Base-by-base conservation (phyloP, 1,284 basidiomycete species). In the Volvariella volvacea region DNA sequence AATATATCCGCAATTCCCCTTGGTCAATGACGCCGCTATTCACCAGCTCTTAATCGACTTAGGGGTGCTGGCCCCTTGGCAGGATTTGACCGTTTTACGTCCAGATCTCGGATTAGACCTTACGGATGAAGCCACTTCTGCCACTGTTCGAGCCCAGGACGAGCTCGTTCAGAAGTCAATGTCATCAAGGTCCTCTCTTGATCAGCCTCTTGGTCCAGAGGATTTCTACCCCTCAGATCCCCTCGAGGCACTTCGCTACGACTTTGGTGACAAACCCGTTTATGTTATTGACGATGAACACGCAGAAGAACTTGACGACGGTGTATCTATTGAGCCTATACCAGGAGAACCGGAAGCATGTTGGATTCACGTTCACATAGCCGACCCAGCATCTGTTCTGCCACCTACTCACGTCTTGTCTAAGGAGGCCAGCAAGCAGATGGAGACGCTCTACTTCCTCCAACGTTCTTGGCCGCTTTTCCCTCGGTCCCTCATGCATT, bases 261-360 rank as follows among this genome's bases (percentile, higher is more conserved):
- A 98, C 63, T 97, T 92, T 61, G 88, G 88, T 9, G 55, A 81
- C 48, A 63, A 88, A 45, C 81, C 81, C 0, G 91, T 93, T 1
- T 98, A 86, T 61, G 88, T 97, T 15, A 86, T 99, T 45, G 96
- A 99, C 59, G 90, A 93, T 52, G 58, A 71, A 0, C 60, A 56
- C 3, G 94, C 96, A 0, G 67, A 86, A 53, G 96, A 99, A 61
- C 75, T 99, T 21, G 96, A 99, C 56, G 96, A 99, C 61, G 96
- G 92, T 1, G 59, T 99, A 28, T 95, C 93, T 0, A 59, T 98
- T 39, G 88, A 94, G 51, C 53, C 64, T 1, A 69, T 82, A 16
- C 63, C 71, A 7, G 66, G 65, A 1, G 77, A 84, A 40, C 77
- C 80, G 2, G 76, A 71, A 14, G 68, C 67, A 46, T 56, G 68